phyloP scores from a whole-genome alignment of 2,329 filamentous ascomycete species.

The Sodiomyces alkalinus region DNA sequence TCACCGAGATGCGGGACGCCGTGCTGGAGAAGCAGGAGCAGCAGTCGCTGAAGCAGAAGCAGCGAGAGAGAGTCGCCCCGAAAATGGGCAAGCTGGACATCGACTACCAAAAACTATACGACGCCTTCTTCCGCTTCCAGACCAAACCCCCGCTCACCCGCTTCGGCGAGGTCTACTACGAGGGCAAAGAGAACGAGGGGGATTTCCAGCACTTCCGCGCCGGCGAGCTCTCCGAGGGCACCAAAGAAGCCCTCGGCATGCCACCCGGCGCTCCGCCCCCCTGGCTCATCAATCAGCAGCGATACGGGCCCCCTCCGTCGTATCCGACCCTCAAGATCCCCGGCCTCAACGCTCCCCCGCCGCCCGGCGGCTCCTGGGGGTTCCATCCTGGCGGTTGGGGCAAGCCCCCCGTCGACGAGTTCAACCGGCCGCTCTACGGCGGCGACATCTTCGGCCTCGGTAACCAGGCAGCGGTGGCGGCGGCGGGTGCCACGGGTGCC shows the following conservation, averaged over 20 bases:
- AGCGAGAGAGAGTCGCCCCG: conserved; percentile 81
- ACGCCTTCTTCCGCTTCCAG: conserved; percentile 96
- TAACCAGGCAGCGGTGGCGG: conserved; percentile 20
- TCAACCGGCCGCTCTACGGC: conserved; percentile 79
- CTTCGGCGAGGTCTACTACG: conserved; percentile 98
- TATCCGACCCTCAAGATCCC: conserved; percentile 94
- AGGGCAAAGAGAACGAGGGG: conserved; percentile 96
- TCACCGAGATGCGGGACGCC: conserved; percentile 94
- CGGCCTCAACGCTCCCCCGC: conserved; percentile 84
- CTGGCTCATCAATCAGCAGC: conserved; percentile 95
- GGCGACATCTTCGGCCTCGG: conserved; percentile 85
- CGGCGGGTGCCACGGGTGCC: conserved; percentile 7
- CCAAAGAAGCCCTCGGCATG: conserved; percentile 89
- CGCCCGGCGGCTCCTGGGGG: conserved; percentile 80
- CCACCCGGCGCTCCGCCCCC: conserved; percentile 84
- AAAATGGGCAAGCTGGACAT: conserved; percentile 98
- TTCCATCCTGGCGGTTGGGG: conserved; percentile 93
- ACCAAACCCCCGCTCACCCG: conserved; percentile 88
- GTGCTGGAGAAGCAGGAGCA: conserved; percentile 92
- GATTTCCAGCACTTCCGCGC: conserved; percentile 82
- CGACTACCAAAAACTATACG: conserved; percentile 95
- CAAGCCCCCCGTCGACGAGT: conserved; percentile 88
- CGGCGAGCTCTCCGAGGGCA: conserved; percentile 75
- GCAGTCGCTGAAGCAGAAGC: conserved; percentile 84
- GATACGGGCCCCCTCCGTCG: conserved; percentile 81